Evolutionary conservation across 441 rosid genomes (phyloP).

Genomic region (Iberis amara): DNA sequence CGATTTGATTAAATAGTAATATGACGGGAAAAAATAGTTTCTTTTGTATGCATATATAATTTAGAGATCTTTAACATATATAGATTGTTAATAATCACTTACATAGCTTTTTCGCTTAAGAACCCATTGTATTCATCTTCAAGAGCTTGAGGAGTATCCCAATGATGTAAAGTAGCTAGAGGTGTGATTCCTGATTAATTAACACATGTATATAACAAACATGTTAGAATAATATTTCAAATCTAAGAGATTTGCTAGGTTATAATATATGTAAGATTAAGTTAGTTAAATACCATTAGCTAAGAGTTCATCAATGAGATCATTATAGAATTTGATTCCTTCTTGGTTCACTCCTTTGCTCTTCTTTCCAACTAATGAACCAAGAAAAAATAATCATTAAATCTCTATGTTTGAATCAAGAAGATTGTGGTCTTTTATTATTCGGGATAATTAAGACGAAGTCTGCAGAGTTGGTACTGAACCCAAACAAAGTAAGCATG

Average conservation of each 20-base stretch:
- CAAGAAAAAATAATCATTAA: not conserved
- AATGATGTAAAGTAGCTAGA: constrained; percentile 45
- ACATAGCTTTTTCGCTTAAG: constrained; percentile 37
- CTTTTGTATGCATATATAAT: not conserved
- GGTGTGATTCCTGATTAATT: constrained; percentile 37
- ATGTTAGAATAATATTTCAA: constrained; percentile 9
- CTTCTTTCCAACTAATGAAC: constrained; percentile 36
- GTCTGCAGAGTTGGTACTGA: too few species aligned
- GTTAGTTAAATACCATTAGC: constrained; percentile 36
- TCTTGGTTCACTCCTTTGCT: constrained; percentile 44
- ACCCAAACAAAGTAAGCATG: too few species aligned
- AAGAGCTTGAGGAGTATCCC: constrained; percentile 64
- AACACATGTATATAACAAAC: not conserved
- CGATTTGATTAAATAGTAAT: too few species aligned
- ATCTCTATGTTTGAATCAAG: not conserved
- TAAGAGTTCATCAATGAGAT: constrained; percentile 55
- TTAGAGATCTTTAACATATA: not conserved
- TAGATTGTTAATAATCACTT: constrained; percentile 15
- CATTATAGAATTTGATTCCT: constrained; percentile 44
- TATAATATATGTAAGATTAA: not conserved
- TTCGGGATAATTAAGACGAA: not conserved
- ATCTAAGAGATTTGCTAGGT: not conserved
- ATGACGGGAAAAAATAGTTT: not conserved
- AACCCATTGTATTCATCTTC: constrained; percentile 56
- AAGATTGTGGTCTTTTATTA: not conserved